phyloP scores from a whole-genome alignment of 129 eudicot species.

The Pittosporum tobira region DNA sequence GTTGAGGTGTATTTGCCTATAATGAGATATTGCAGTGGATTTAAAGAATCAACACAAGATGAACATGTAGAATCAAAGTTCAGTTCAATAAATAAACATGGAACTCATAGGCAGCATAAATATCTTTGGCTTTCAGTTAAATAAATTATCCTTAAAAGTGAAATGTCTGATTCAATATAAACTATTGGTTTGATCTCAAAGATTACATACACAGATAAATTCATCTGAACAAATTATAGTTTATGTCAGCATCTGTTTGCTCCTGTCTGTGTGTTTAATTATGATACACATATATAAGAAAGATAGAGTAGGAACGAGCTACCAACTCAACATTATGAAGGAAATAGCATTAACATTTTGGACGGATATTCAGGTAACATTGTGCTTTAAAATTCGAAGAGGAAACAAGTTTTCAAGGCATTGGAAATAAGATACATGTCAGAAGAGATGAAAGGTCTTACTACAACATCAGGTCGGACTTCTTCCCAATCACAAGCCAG shows the following conservation, averaged over 20 bases:
- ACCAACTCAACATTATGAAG: neutral
- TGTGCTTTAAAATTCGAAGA: neutral
- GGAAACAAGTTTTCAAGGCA: neutral
- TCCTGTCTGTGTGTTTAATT: neutral
- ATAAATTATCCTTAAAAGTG: too few relatives aligned
- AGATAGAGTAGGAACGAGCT: neutral
- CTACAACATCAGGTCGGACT: constrained; percentile 86
- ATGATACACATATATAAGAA: too few relatives aligned
- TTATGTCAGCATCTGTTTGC: neutral
- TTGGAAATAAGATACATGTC: neutral
- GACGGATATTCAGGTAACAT: neutral
- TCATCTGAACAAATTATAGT: neutral
- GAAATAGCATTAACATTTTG: neutral
- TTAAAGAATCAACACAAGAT: neutral
- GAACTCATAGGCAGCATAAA: too few relatives aligned
- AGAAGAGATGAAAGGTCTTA: constrained; percentile 27
- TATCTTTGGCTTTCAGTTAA: too few relatives aligned
- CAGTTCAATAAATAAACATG: neutral
- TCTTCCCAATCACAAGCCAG: constrained; percentile 99
- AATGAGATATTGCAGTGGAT: neutral
- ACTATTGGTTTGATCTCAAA: too few relatives aligned
- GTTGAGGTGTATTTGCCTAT: neutral
- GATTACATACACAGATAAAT: neutral
- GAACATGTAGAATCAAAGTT: neutral
- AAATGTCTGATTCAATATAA: too few relatives aligned